These are phyloP conservation scores for Pseudogymnoascus sp. DNA, from an alignment of 2,329 filamentous ascomycete genomes.

Conservation along the genomic window DNA sequence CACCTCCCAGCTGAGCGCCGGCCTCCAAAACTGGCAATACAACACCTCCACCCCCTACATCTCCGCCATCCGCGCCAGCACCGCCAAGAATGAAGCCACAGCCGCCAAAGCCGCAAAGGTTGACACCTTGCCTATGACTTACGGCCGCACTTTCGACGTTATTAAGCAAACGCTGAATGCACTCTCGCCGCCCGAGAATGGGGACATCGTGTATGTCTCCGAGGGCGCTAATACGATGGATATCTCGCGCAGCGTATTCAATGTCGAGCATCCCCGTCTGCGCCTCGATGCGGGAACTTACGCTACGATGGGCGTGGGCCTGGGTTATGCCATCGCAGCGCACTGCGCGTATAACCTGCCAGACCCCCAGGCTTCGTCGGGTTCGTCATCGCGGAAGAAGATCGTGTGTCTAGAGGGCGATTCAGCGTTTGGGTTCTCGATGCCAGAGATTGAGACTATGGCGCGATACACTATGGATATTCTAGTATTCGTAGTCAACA, in stretches of 20 bases:
- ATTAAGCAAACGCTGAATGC: constrained; percentile 41
- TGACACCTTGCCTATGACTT: constrained; percentile 37
- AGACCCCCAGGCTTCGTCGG: constrained; percentile 27
- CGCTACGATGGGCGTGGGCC: constrained; percentile 50
- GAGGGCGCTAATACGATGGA: constrained; percentile 55
- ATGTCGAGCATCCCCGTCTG: constrained; percentile 43
- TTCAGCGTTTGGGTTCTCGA: constrained; percentile 46
- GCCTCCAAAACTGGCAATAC: constrained; percentile 38
- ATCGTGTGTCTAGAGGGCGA: constrained; percentile 48
- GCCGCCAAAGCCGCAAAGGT: constrained; percentile 34
- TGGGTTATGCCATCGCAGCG: constrained; percentile 48
- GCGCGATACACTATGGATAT: constrained; percentile 44
- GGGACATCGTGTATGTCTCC: constrained; percentile 44
- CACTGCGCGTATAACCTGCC: constrained; percentile 45
- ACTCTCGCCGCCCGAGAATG: constrained; percentile 36
- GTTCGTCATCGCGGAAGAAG: constrained; percentile 34
- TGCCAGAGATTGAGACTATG: constrained; percentile 48
- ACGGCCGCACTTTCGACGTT: constrained; percentile 41
- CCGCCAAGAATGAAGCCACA: constrained; percentile 38
- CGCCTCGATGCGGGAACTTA: constrained; percentile 49
- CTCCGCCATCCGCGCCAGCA: constrained; percentile 28
- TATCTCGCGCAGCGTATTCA: constrained; percentile 46
- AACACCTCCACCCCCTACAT: constrained; percentile 28
- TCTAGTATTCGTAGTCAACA: constrained; percentile 47
- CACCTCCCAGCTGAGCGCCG: constrained; percentile 35